Base-by-base conservation (phyloP, 805 yeast species). In the Lipomyces lipofer region DNA sequence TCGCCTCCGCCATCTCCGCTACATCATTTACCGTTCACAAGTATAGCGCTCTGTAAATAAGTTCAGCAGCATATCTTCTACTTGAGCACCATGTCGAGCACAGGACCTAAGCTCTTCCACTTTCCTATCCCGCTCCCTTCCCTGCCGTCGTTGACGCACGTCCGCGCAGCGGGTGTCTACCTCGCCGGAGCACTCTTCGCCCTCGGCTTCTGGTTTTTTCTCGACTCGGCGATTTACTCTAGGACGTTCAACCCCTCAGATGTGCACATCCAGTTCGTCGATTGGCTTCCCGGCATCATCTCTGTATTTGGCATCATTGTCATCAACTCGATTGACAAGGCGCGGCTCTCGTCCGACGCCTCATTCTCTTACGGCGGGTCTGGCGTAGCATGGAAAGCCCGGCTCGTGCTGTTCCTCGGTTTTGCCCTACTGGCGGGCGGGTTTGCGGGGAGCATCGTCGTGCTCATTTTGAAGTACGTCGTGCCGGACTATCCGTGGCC, bases 371-470 rank as follows among this genome's bases (percentile, higher is more conserved):
- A 68, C 51, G 73, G 74, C 21, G 60, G 63, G 17, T 63, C 71
- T 36, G 72, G 71, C 9, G 84, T 87, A 49, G 88, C 91, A 36
- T 91, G 97, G 96, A 95, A 91, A 60, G 97, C 97, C 13, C 79
- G 97, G 64, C 83, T 91, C 33, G 84, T 95, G 13, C 76, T 94
- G 51, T 94, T 94, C 68, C 75, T 89, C 64, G 99, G 99, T 7
- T 94, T 94, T 70, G 86, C 97, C 3, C 75, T 92, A 44, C 76
- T 94, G 52, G 96, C 98, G 0, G 94, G 97, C 51, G 98, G 99
- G 0, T 73, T 94, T 56, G 89, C 96, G 17, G 98, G 98, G 1
- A 84, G 94, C 1, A 81, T 94, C 63, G 88, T 90, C 67, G 95
- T 94, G 15, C 78, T 94, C 58, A 86, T 91, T 45, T 75, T 94